phyloP scores from a whole-genome alignment of 495 filamentous ascomycete species.

The Neurospora intermedia region DNA sequence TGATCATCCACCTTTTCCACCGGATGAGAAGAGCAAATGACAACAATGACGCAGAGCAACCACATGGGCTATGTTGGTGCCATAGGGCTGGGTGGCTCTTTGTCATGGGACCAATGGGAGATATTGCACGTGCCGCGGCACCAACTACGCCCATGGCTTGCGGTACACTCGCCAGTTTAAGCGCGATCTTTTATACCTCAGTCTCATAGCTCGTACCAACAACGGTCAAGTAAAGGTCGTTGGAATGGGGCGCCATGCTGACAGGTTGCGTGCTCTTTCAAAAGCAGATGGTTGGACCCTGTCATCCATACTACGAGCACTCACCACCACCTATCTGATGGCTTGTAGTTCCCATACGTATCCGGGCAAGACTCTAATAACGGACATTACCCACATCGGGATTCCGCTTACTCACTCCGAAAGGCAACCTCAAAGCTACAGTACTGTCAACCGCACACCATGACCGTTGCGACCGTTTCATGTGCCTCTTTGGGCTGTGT shows the following conservation, averaged over 20 bases:
- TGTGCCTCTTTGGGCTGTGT: not conserved
- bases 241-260: not conserved
- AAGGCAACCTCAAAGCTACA: not conserved
- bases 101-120: not conserved
- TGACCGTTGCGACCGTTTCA: not conserved
- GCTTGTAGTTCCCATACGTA: not conserved
- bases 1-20: not conserved
- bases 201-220: not conserved
- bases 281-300: not conserved
- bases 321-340: not conserved
- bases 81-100: not conserved
- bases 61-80: not conserved
- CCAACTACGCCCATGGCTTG: not conserved
- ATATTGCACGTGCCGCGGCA: not conserved
- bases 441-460: not conserved
- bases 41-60: not conserved
- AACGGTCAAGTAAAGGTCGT: not conserved
- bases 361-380: not conserved
- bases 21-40: not conserved
- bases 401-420: not conserved
- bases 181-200: not conserved
- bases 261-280: not conserved
- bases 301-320: not conserved
- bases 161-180: not conserved
- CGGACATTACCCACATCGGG: not conserved